Conservation (phyloP, 768 basidiomycete species). For the Fistulinella prunicolor region DNA sequence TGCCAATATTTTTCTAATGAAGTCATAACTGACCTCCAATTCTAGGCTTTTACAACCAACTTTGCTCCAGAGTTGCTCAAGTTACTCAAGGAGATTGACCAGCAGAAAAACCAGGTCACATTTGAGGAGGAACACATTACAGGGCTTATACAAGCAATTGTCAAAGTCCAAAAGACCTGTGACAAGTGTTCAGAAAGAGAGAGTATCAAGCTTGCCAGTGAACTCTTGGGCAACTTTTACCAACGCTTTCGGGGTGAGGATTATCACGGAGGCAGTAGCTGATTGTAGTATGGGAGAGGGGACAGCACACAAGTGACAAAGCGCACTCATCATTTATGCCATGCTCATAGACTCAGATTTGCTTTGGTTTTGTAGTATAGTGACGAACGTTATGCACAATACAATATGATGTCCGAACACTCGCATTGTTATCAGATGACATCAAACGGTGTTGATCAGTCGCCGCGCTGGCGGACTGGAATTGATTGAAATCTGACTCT, state of each 20-base stretch:
- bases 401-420: no score
- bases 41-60: slow-evolving; percentile 3
- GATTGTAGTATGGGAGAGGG: no score
- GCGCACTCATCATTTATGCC: no score
- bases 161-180: not conserved
- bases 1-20: not conserved
- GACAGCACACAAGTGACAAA: no score
- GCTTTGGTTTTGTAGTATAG: no score
- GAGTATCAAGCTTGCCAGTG: slow-evolving; percentile 4
- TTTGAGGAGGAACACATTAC: slow-evolving; percentile 9
- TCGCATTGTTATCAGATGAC: no score
- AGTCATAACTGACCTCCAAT: not conserved
- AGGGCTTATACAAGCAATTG: slow-evolving; percentile 10
- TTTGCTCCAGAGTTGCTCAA: slow-evolving; percentile 11
- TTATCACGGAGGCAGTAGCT: no score
- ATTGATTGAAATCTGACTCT: no score
- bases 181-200: slow-evolving; percentile 1
- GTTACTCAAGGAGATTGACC: slow-evolving; percentile 22
- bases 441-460: no score
- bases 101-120: slow-evolving; percentile 20
- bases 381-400: no score
- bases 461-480: no score
- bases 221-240: slow-evolving; percentile 20
- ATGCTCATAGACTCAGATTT: no score
- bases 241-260: slow-evolving; percentile 17